These are phyloP conservation scores for Symbiotaphrina buchneri DNA, from an alignment of 495 filamentous ascomycete genomes.

Conservation along the genomic window DNA sequence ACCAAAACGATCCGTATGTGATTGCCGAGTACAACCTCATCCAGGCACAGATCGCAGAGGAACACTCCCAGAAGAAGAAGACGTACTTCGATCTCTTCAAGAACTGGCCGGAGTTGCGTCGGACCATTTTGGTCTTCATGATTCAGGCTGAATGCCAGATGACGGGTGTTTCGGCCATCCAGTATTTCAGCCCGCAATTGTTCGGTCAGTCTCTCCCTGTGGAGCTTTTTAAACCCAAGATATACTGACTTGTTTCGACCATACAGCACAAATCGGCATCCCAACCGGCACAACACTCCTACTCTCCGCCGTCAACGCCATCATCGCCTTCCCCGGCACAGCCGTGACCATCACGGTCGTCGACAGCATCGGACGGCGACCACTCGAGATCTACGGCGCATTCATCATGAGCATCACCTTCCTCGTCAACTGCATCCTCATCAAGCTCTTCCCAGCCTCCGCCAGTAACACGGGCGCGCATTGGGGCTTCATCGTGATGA, in stretches of 20 bases:
- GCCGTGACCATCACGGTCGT: conserved; percentile 7
- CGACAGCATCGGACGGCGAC: conserved; percentile 7
- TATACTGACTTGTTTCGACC: no score
- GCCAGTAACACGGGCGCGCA: conserved; percentile 6
- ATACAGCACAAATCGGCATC: conserved; percentile 1
- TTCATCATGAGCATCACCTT: conserved; percentile 7
- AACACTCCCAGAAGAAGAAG: conserved; percentile 7
- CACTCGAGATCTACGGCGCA: conserved; percentile 8
- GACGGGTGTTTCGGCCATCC: conserved; percentile 3
- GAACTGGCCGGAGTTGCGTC: conserved; percentile 8
- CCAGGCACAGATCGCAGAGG: conserved; percentile 7
- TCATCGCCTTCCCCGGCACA: conserved; percentile 8
- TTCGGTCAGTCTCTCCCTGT: no score
- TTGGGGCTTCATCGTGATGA: conserved; percentile 11
- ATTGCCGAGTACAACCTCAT: conserved; percentile 13
- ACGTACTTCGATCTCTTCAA: conserved; percentile 9
- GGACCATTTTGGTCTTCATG: background rate
- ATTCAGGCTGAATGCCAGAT: conserved; percentile 1
- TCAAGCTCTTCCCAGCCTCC: conserved; percentile 7
- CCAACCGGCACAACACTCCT: background rate
- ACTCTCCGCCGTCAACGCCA: conserved; percentile 7
- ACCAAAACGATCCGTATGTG: conserved; percentile 11
- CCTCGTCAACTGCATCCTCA: conserved; percentile 7
- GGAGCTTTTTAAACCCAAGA: no score
- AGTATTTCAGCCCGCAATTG: conserved; percentile 3